phyloP scores from a whole-genome alignment of 805 yeast genomes.

The Ogataea neopini region DNA sequence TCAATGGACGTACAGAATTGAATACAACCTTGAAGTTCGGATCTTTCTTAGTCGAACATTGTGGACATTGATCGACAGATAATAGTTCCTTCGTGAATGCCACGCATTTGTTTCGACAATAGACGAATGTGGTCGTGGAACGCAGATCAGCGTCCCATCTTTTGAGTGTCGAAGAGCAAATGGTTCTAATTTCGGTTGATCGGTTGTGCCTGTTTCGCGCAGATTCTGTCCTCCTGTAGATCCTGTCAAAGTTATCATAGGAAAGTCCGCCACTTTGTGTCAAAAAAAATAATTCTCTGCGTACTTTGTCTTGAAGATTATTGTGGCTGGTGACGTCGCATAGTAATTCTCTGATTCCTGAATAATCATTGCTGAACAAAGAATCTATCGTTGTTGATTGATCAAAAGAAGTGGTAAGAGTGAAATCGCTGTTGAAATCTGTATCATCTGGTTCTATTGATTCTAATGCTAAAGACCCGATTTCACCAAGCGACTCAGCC shows the following conservation, averaged over 20 bases:
- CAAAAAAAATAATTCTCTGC: conserved; percentile 19
- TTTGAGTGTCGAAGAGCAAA: conserved; percentile 12
- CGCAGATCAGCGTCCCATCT: conserved; percentile 11
- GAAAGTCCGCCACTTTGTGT: conserved; percentile 21
- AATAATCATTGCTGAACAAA: conserved; percentile 9
- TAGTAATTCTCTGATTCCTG: conserved; percentile 5
- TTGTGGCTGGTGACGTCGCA: conserved; percentile 5
- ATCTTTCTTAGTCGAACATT: conserved; percentile 12
- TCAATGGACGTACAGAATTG: conserved; percentile 16
- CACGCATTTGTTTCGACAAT: conserved; percentile 16
- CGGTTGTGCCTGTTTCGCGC: background rate
- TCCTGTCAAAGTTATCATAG: conserved; percentile 20
- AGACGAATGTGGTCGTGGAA: conserved; percentile 9
- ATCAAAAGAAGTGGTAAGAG: conserved; percentile 3
- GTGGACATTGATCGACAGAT: conserved; percentile 8
- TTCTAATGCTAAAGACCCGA: background rate
- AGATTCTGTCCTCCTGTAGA: conserved; percentile 12
- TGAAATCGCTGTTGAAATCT: conserved; percentile 2
- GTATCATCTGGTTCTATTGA: background rate
- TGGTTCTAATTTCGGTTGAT: conserved; percentile 13
- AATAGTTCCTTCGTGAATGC: conserved; percentile 16
- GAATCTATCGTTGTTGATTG: conserved; percentile 5
- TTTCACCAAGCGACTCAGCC: background rate
- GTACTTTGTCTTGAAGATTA: conserved; percentile 14
- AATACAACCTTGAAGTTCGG: conserved; percentile 8